Evolutionary conservation across 2,329 filamentous ascomycete species (phyloP).

Genomic region (Apiospora marii): DNA sequence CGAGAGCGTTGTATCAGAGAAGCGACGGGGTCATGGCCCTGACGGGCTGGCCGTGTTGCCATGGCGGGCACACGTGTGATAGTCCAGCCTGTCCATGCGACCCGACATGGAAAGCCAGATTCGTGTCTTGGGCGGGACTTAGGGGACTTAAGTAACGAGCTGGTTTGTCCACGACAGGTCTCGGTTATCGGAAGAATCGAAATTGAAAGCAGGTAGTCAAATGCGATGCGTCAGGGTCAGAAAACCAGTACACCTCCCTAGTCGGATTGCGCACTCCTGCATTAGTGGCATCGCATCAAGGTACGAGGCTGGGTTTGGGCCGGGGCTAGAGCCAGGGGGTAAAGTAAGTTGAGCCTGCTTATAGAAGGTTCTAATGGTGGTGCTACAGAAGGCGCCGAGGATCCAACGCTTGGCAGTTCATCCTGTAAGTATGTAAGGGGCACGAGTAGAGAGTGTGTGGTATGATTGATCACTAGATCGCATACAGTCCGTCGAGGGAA

Average conservation of each 20-base stretch:
- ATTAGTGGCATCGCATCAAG: slow-evolving; percentile 5
- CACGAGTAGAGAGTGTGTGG: background rate
- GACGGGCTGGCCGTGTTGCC: too few species aligned
- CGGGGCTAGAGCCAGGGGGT: background rate
- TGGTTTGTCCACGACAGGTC: background rate
- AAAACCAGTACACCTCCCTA: background rate
- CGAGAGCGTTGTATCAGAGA: background rate
- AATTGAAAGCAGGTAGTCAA: background rate
- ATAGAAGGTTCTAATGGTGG: slow-evolving; percentile 2
- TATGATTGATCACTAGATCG: background rate
- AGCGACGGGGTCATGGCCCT: background rate
- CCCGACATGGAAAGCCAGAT: background rate
- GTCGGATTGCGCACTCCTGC: background rate
- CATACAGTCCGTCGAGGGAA: background rate
- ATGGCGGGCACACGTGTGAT: background rate
- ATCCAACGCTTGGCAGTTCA: background rate
- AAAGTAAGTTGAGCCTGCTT: background rate
- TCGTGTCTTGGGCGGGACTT: slow-evolving; percentile 9
- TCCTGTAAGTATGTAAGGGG: background rate
- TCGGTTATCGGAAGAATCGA: background rate
- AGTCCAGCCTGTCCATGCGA: slow-evolving; percentile 11
- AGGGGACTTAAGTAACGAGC: background rate
- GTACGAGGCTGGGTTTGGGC: background rate
- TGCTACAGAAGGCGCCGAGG: slow-evolving; percentile 3
- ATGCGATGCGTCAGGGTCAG: background rate